phyloP scores from a whole-genome alignment of 73 alveolate species.

The Paraurostyla sp. region DNA sequence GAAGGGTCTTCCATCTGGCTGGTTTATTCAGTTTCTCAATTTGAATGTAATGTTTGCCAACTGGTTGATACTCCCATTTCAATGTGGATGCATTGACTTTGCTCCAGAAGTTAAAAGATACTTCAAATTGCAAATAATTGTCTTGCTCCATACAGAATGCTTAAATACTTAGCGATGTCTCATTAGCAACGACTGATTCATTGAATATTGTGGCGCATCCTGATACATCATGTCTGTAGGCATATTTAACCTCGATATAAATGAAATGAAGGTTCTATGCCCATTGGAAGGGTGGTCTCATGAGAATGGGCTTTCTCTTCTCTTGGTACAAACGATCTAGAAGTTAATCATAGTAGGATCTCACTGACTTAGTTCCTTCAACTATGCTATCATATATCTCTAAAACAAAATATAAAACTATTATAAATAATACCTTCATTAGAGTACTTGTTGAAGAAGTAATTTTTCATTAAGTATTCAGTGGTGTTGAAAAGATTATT shows the following conservation, averaged over 20 bases:
- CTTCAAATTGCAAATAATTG: slow-evolving; percentile 26
- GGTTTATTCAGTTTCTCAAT: slow-evolving; percentile 46
- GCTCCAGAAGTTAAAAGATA: slow-evolving; percentile 32
- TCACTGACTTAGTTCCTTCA: background rate
- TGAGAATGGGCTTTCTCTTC: slow-evolving; percentile 44
- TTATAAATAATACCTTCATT: background rate
- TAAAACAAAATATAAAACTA: background rate
- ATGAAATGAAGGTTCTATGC: slow-evolving; percentile 76
- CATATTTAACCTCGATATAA: slow-evolving; percentile 78
- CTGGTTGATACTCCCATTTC: slow-evolving; percentile 57
- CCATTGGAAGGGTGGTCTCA: slow-evolving; percentile 81
- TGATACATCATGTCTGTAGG: slow-evolving; percentile 78
- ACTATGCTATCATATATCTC: background rate
- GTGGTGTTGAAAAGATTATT: slow-evolving; percentile 39
- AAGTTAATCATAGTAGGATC: background rate
- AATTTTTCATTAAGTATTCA: background rate
- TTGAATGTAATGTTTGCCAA: slow-evolving; percentile 48
- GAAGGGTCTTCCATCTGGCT: slow-evolving; percentile 27
- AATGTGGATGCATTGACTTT: slow-evolving; percentile 32
- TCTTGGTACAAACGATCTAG: background rate
- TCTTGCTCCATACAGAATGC: slow-evolving; percentile 57
- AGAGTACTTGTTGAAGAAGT: slow-evolving; percentile 6
- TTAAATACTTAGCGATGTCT: background rate
- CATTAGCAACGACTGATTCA: slow-evolving; percentile 17
- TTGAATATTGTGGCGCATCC: slow-evolving; percentile 48